phyloP scores from a whole-genome alignment of 2,329 filamentous ascomycete genomes.

The Torrubiellomyces zombiae region DNA sequence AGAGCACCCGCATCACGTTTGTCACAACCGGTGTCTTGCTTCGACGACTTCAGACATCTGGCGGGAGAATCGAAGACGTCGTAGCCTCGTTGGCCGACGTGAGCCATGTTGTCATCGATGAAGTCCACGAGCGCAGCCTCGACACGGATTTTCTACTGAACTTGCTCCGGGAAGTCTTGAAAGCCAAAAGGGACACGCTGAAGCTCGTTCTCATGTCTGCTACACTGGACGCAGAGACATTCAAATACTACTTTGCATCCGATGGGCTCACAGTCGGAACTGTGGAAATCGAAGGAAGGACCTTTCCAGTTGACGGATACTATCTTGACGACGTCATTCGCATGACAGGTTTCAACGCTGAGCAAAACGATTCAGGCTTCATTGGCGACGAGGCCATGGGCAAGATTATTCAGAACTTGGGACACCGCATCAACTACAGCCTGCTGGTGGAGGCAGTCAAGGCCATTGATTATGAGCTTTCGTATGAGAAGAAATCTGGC shows the following conservation, averaged over 20 bases:
- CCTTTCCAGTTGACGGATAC: slow-evolving; percentile 76
- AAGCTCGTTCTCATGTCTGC: slow-evolving; percentile 94
- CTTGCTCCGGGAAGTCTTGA: slow-evolving; percentile 67
- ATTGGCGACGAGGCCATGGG: slow-evolving; percentile 42
- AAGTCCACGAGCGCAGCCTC: slow-evolving; percentile 88
- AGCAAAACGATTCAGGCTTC: slow-evolving; percentile 27
- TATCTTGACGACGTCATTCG: slow-evolving; percentile 79
- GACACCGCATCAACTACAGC: slow-evolving; percentile 81
- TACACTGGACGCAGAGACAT: slow-evolving; percentile 76
- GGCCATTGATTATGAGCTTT: slow-evolving; percentile 63
- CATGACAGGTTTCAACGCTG: slow-evolving; percentile 53
- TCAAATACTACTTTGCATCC: slow-evolving; percentile 66
- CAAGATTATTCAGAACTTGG: slow-evolving; percentile 53
- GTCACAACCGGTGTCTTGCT: slow-evolving; percentile 90
- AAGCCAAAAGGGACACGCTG: slow-evolving; percentile 56
- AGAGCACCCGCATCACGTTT: slow-evolving; percentile 76
- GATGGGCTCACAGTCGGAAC: slow-evolving; percentile 53
- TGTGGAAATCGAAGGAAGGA: slow-evolving; percentile 77
- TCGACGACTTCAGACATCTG: slow-evolving; percentile 77
- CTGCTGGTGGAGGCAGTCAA: slow-evolving; percentile 66
- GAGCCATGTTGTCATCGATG: slow-evolving; percentile 88
- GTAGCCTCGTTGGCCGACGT: slow-evolving; percentile 71
- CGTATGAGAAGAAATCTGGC: slow-evolving; percentile 45
- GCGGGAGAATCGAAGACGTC: slow-evolving; percentile 63
- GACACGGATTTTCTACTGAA: slow-evolving; percentile 91